These are phyloP conservation scores for Phyllosticta citribraziliensis DNA, from an alignment of 2,329 filamentous ascomycete species.

Conservation along the genomic window DNA sequence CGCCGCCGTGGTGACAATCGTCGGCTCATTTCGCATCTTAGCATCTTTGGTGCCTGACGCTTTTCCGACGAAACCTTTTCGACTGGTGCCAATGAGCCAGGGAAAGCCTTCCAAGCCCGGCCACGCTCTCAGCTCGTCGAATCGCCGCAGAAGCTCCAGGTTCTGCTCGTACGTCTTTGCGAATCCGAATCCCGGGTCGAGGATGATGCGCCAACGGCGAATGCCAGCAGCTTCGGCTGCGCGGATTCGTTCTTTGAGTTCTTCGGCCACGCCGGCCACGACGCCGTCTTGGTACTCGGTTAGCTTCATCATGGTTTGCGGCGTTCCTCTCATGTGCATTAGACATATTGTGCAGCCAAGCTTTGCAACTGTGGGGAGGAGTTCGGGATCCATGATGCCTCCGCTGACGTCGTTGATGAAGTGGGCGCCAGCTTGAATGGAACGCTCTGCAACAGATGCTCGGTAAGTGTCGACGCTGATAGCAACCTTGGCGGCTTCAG, in stretches of 20 bases:
- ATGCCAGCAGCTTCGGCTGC: constrained; percentile 77
- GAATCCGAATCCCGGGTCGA: constrained; percentile 91
- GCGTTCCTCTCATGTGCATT: constrained; percentile 91
- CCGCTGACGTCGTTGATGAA: constrained; percentile 93
- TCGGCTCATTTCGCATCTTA: constrained; percentile 68
- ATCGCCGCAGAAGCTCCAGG: constrained; percentile 61
- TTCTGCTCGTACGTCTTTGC: constrained; percentile 79
- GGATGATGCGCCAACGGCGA: constrained; percentile 83
- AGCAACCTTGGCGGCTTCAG: constrained; percentile 52
- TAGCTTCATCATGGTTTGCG: constrained; percentile 66
- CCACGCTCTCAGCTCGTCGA: constrained; percentile 46
- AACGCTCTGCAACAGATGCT: constrained; percentile 67
- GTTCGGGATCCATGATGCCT: constrained; percentile 65
- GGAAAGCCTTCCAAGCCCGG: constrained; percentile 58
- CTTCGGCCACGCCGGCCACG: constrained; percentile 52
- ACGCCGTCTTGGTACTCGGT: constrained; percentile 61
- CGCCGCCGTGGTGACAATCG: constrained; percentile 77
- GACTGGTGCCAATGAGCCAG: constrained; percentile 81
- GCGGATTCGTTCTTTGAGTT: constrained; percentile 59
- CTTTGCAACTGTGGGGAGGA: constrained; percentile 71
- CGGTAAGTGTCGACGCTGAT: constrained; percentile 93
- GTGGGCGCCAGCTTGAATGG: constrained; percentile 70
- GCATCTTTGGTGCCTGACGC: constrained; percentile 68
- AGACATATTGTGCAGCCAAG: constrained; percentile 63
- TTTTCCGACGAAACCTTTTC: constrained; percentile 80